These are phyloP conservation scores for Penicillium sp. DNA, from an alignment of 2,329 filamentous ascomycete species.

Conservation along the genomic window DNA sequence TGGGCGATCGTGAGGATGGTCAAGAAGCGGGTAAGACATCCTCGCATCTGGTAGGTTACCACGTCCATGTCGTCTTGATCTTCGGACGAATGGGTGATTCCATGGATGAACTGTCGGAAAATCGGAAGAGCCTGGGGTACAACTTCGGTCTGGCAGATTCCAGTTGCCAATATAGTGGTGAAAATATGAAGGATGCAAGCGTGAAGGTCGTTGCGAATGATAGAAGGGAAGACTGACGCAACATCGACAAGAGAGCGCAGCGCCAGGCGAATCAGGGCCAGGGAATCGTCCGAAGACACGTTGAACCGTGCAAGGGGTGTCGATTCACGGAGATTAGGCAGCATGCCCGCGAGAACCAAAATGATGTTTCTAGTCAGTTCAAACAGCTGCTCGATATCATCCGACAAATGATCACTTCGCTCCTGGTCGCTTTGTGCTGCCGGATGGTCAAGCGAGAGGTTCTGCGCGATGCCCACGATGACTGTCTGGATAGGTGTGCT, in stretches of 20 bases:
- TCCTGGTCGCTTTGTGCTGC: slow-evolving; percentile 72
- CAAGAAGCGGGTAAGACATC: slow-evolving; percentile 78
- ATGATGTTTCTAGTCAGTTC: slow-evolving; percentile 96
- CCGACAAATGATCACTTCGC: slow-evolving; percentile 76
- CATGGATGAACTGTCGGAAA: slow-evolving; percentile 84
- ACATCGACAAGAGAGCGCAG: slow-evolving; percentile 90
- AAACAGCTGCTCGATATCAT: slow-evolving; percentile 97
- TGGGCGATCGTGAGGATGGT: slow-evolving; percentile 61
- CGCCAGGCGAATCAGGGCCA: slow-evolving; percentile 74
- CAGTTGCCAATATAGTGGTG: slow-evolving; percentile 84
- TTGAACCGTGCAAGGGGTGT: slow-evolving; percentile 69
- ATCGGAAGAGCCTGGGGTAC: slow-evolving; percentile 88
- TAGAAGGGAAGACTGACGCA: slow-evolving; percentile 89
- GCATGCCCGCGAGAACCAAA: slow-evolving; percentile 79
- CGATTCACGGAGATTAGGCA: slow-evolving; percentile 66
- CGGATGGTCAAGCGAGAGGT: slow-evolving; percentile 86
- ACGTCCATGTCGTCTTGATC: slow-evolving; percentile 41
- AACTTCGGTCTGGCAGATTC: slow-evolving; percentile 81
- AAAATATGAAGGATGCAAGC: slow-evolving; percentile 98
- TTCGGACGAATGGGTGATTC: slow-evolving; percentile 56
- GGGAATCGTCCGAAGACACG: slow-evolving; percentile 78
- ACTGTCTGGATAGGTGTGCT: slow-evolving; percentile 83
- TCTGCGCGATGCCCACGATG: slow-evolving; percentile 90
- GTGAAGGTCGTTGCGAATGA: slow-evolving; percentile 95
- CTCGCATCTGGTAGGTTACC: slow-evolving; percentile 71